These are phyloP conservation scores for Neolentinus lepideus DNA, from an alignment of 1,284 basidiomycete genomes.

Conservation along the genomic window DNA sequence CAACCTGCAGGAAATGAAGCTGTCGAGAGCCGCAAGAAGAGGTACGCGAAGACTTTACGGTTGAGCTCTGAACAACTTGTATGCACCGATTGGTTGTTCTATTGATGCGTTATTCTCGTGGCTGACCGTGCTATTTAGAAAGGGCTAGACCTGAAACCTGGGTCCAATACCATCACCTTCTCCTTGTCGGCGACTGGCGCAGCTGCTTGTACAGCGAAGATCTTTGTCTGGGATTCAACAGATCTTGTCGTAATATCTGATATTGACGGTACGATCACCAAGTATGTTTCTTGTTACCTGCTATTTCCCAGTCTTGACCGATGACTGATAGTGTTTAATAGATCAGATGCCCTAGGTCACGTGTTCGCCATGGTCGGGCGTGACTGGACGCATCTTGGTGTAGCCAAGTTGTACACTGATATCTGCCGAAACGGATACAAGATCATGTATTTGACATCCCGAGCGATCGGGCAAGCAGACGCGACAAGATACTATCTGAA, in stretches of 20 bases:
- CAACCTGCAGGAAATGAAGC: slow-evolving; percentile 19
- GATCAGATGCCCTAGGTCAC: slow-evolving; percentile 95
- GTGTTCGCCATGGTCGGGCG: slow-evolving; percentile 98
- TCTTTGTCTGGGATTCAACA: slow-evolving; percentile 93
- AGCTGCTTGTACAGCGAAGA: slow-evolving; percentile 85
- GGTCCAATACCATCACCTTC: slow-evolving; percentile 91
- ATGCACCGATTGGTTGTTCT: slow-evolving; percentile 16
- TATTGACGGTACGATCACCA: slow-evolving; percentile 99
- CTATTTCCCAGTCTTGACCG: not conserved
- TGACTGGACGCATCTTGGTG: slow-evolving; percentile 99
- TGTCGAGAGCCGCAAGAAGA: slow-evolving; percentile 25
- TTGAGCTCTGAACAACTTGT: slow-evolving; percentile 80
- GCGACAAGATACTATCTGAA: slow-evolving; percentile 94
- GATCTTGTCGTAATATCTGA: slow-evolving; percentile 94
- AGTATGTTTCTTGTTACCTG: slow-evolving; percentile 43
- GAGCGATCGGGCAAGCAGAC: slow-evolving; percentile 98
- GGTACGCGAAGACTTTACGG: slow-evolving; percentile 90
- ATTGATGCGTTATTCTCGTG: not conserved
- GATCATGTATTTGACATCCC: slow-evolving; percentile 96
- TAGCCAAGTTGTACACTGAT: slow-evolving; percentile 97
- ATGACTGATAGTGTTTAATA: slow-evolving; percentile 22
- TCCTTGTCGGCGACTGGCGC: slow-evolving; percentile 87
- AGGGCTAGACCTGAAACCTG: slow-evolving; percentile 80
- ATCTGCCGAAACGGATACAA: slow-evolving; percentile 96
- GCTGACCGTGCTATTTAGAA: slow-evolving; percentile 42